Conservation (phyloP, 1,139 yeast species). For the Entelexis sorbosivorans region DNA sequence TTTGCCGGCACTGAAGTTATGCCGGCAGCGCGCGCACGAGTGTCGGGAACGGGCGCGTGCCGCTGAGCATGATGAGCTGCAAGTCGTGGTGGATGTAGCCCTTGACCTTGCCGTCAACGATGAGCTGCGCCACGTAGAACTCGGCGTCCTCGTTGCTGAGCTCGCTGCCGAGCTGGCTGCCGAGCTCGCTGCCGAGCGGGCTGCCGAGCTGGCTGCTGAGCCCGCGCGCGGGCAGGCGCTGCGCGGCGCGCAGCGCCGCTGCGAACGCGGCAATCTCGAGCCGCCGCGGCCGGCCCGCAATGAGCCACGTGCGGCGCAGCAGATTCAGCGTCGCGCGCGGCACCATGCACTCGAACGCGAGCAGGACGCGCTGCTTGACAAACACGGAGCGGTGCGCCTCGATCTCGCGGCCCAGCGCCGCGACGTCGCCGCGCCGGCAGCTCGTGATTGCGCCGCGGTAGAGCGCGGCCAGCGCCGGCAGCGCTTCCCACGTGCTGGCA, state of each 20-base stretch:
- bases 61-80: conserved; percentile 64
- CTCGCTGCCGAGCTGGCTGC: no score
- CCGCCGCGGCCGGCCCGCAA: conserved; percentile 34
- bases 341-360: conserved; percentile 48
- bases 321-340: conserved; percentile 44
- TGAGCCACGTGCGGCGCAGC: conserved; percentile 39
- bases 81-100: conserved; percentile 78
- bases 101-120: conserved; percentile 51
- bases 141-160: conserved; percentile 62
- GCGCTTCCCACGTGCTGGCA: conserved; percentile 38
- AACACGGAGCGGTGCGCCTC: conserved; percentile 40
- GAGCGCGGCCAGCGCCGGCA: conserved; percentile 37
- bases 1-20: no score
- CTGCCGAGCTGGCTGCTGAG: no score
- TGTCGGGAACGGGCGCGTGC: conserved; percentile 61
- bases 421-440: conserved; percentile 46
- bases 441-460: conserved; percentile 45
- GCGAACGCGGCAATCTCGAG: conserved; percentile 42
- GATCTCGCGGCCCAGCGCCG: conserved; percentile 39
- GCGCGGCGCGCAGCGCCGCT: conserved; percentile 35
- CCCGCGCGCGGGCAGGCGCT: neutral
- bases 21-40: neutral
- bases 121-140: conserved; percentile 58
- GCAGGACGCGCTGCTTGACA: conserved; percentile 50
- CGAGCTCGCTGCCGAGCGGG: no score